Evolutionary conservation across 179 eudicot species (phyloP), one percentile per base, ranked within the genome.

Genomic region (Pouteria campechiana): DNA sequence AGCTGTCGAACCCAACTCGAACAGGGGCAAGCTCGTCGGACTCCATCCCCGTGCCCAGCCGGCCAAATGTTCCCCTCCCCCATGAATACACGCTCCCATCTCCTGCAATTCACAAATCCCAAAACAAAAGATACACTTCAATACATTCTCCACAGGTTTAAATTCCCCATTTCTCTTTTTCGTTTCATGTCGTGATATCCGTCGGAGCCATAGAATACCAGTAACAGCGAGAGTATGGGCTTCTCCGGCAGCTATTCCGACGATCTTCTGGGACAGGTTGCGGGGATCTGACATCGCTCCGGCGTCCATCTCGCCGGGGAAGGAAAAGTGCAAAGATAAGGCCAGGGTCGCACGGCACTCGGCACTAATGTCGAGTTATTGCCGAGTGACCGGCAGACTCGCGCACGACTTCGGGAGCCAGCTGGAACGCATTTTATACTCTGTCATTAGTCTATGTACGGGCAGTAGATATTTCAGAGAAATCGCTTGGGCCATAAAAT

Each of bases 41-140:
- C 34, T 83, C 79, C 0, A 74, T 74, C 53, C 81, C 96, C 20
- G 72, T 74, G 6, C 94, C 96, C 0, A 87, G 83, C 23, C 96
- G 73, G 14, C 93, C 94, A 28, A 87, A 67, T 2, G 68, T 69
- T 31, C 94, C 96, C 58, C 90, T 83, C 5, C 96, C 96, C 96
- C 93, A 87, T n/a, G 86, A 63, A 61, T 67, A 76, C 22, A 87
- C 79, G 48, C 72, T 57, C 22, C 96, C 96, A 41, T 79, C 81
- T 25, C 70, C 83, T 76, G 21, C 10, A 15, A 49, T 13, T 17
- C 36, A 16, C 33, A 21, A 17, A 13, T 7, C 2, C 2, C 7
- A 5, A 15, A 2, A 25, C 34, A 14, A 8, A 17, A 41, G n/a
- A n/a, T n/a, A n/a, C n/a, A n/a, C n/a, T n/a, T n/a, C n/a, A n/a